Base-by-base conservation (phyloP, 345 rosid genomes). In the Lepidium africanum region DNA sequence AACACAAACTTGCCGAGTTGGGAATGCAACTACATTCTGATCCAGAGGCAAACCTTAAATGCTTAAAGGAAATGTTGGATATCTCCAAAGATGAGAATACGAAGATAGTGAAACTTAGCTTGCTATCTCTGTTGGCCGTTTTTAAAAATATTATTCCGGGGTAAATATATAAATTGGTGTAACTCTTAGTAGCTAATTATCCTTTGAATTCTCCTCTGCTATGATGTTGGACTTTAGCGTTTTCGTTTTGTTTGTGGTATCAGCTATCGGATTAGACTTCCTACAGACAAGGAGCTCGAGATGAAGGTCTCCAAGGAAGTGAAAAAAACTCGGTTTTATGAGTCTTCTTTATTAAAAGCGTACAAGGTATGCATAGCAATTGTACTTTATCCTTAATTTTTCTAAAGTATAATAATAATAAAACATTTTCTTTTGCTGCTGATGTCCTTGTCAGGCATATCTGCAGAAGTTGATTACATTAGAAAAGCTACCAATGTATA, bases 241-340 rank as follows among this genome's bases (percentile, higher is more conserved):
- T 37, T 75, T 42, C 9, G 7, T 12, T 55, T 52, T 61, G 5
- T 64, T 42, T 30, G 36, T 70, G 49, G 67, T 64, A 25, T 55
- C 87, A 94, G 99, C 53, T 94, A 94, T 63, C 90, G 97, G 54
- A 91, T 94, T 67, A 86, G 99, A 77, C 97, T 89, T 84, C 96
- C 99, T 38, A 91, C 96, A 64, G 99, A 91, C 32, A 94, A 89
- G 80, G 96, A 91, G 87, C 82, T 86, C 11, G 96, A 94, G 85
- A 91, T 91, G 97, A 94, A 91, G 78, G 83, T 94, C 72, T 94
- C 99, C 63, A 89, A 89, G 83, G 99, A 87, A 54, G 91, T 91
- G 61, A 89, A 88, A 78, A 94, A 89, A 84, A 87, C 83, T 77
- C 84, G 97, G 54, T 84, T 73, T 69, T 87, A 86, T 79, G 97